Base-by-base conservation (phyloP, 2,329 filamentous ascomycete genomes). In the Diaporthe ilicicola region DNA sequence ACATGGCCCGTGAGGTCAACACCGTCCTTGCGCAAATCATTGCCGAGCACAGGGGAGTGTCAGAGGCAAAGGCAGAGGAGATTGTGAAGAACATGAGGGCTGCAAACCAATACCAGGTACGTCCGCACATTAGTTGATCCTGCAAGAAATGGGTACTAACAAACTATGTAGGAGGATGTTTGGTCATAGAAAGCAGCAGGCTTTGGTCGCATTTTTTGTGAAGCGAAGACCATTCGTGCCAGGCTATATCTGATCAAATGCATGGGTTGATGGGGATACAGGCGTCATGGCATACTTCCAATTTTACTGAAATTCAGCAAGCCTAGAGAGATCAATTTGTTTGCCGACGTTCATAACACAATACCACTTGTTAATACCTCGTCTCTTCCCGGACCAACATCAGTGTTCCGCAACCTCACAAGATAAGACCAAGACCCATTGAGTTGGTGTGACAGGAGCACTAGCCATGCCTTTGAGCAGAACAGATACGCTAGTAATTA, bases 61-160 rank as follows among this genome's bases (percentile, higher is more conserved):
- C 94, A 1, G 92, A 95, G 77, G 86, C 92, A 74, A 97, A 97
- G 88, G 96, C 90, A 17, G 96, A 99, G 83, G 95, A 98, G 79
- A 91, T 98, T 78, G 94, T 99, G 73, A 99, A 98, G 89, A 92
- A 92, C 77, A 98, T 99, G 95, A 92, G 96, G 79, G 92, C 93
- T 75, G 91, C 92, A 75, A 98, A 97, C 82, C 94, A 96, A 82
- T 99, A 99, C 86, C 97, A 99, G 88, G 96, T 91, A 89, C 72
- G 85, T 83, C 66, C 54, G 37, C n/a, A 24, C 34, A 61, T 8
- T 19, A 29, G 55, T 29, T 29, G 39, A 22, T 12, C n/a, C n/a
- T 7, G 1, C 34, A 44, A 27, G 29, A 59, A 51, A 59, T 68
- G 61, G 61, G 67, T 69, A 68, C 82, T 85, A 78, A 84, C 74